Percentiles rank a stretch among this genome's conserved stretches.
These are phyloP conservation scores for Candida odintsovae DNA, from an alignment of 805 yeast genomes.

Conservation along the genomic window DNA sequence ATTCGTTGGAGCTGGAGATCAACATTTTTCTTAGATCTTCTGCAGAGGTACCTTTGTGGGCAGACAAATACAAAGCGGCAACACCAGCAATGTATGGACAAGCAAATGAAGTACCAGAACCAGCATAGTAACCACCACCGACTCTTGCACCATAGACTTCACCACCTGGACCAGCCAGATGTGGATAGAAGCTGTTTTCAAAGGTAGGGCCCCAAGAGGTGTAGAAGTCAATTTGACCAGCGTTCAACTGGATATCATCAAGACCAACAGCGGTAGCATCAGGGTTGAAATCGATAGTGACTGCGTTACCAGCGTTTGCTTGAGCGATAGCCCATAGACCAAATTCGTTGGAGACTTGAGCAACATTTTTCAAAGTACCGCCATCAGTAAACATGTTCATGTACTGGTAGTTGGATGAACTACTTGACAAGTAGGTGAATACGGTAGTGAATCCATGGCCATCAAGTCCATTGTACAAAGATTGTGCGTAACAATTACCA, in stretches of 20 bases:
- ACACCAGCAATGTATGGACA: conserved; percentile 15
- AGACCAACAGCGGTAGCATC: neutral
- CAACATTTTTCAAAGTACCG: conserved; percentile 1
- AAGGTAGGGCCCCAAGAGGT: conserved; percentile 17
- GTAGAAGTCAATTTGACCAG: conserved; percentile 12
- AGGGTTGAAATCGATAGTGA: conserved; percentile 3
- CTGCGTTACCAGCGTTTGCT: conserved; percentile 3
- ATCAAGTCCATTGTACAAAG: neutral
- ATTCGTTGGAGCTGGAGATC: conserved; percentile 4
- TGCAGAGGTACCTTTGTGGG: conserved; percentile 4
- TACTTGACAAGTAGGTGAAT: neutral
- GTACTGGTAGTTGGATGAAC: no score
- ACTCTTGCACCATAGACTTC: conserved; percentile 10
- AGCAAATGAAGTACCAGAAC: conserved; percentile 13
- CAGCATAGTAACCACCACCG: conserved; percentile 7
- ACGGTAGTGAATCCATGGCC: neutral
- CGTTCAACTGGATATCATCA: neutral
- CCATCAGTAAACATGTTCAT: no score
- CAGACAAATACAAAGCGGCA: conserved; percentile 8
- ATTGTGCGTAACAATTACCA: conserved; percentile 3
- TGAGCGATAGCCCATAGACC: conserved; percentile 8
- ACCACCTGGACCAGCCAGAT: conserved; percentile 16
- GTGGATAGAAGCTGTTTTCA: conserved; percentile 12
- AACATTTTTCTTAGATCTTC: conserved; percentile 1
- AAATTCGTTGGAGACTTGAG: conserved; percentile 3